A percentile compares a stretch with the other conserved stretches of the same genome.
phyloP scores from a whole-genome alignment of 1,139 yeast genomes.

The Blastobotrys buckinghamii region DNA sequence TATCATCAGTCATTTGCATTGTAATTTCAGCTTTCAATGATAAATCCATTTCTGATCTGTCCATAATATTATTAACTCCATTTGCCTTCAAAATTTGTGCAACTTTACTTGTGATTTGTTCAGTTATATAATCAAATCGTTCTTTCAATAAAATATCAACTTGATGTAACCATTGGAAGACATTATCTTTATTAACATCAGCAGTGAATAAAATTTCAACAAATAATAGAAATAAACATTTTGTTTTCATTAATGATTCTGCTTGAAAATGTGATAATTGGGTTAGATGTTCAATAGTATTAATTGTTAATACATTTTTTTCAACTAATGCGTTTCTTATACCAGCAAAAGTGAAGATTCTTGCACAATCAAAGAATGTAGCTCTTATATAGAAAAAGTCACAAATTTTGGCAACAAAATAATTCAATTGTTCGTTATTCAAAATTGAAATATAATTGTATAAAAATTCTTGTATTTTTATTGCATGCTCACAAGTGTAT shows the following conservation, averaged over 20 bases:
- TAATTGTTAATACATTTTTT: conserved; percentile 31
- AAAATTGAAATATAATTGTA: conserved; percentile 40
- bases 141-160: conserved; percentile 8
- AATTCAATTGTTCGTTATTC: conserved; percentile 30
- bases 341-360: conserved; percentile 58
- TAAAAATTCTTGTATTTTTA: conserved; percentile 44
- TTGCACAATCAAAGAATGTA: conserved; percentile 64
- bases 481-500: conserved; percentile 54
- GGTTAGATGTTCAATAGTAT: conserved; percentile 32
- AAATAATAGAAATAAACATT: conserved; percentile 25
- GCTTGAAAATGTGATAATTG: conserved; percentile 48
- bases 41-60: conserved; percentile 1
- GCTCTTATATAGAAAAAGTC: conserved; percentile 43
- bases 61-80: neutral
- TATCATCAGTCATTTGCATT: neutral
- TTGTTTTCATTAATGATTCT: conserved; percentile 56
- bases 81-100: neutral
- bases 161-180: conserved; percentile 7
- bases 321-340: conserved; percentile 44
- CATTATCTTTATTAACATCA: neutral
- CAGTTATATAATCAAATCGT: conserved; percentile 4
- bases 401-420: conserved; percentile 36
- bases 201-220: conserved; percentile 7
- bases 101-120: neutral
- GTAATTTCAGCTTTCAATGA: conserved; percentile 9